Evolutionary conservation across 2,329 filamentous ascomycete species (phyloP).

Genomic region (Metarhizium robertsii): DNA sequence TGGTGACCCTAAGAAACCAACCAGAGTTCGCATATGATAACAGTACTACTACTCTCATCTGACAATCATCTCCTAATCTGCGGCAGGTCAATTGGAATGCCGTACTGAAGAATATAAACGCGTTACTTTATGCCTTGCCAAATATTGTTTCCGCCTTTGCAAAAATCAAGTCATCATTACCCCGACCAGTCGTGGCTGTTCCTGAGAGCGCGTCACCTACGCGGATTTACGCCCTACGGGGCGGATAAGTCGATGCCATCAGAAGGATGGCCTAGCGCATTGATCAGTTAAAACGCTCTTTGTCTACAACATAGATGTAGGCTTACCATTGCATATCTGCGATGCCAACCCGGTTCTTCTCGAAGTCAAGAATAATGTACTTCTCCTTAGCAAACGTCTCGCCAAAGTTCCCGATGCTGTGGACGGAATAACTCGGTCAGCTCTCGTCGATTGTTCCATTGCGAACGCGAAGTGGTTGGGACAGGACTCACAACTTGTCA

Average conservation of each 20-base stretch:
- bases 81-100: background rate
- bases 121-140: background rate
- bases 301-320: background rate
- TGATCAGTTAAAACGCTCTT: background rate
- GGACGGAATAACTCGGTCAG: background rate
- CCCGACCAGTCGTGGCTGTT: background rate
- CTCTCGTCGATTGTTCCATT: background rate
- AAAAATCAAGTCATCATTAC: background rate
- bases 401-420: conserved; percentile 12
- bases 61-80: background rate
- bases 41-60: too few species aligned
- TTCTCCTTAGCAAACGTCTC: conserved; percentile 13
- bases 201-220: background rate
- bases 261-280: background rate
- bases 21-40: too few species aligned
- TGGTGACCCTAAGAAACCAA: too few species aligned
- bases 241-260: background rate
- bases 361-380: conserved; percentile 10
- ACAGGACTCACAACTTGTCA: conserved; percentile 9
- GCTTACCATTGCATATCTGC: conserved; percentile 6
- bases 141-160: background rate
- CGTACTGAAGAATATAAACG: background rate
- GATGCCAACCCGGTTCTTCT: conserved; percentile 7
- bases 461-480: background rate
- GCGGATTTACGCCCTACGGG: too few species aligned